Base-by-base conservation (phyloP, 1,284 basidiomycete genomes). In the Malassezia vespertilionis region DNA sequence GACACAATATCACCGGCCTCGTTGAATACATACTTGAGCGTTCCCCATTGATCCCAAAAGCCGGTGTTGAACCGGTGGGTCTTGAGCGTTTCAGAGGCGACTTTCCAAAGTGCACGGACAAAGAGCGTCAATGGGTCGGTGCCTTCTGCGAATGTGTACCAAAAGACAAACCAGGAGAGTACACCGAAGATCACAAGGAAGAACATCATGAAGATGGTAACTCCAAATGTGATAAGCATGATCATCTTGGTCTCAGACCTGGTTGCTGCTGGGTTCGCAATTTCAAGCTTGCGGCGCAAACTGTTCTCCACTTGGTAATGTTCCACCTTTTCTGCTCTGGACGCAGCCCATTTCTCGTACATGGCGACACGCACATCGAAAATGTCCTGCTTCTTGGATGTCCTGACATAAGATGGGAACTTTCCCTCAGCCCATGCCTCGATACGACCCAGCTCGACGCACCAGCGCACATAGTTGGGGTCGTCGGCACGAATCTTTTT, bases 401-500 rank as follows among this genome's bases (percentile, higher is more conserved):
- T 42, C 18, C 51, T 48, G 24, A 70, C 42, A 28, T 56, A 70
- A 10, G 57, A 56, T 2, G 68, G 68, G 38, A 65, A 70, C 48
- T 58, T 60, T 15, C 53, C 53, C 40, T 70, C 68, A 37, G 58
- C 60, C 68, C 68, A 70, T 27, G 49, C 44, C 40, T 70, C 64
- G 44, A 70, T 69, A 5, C 61, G 40, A 4, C 58, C 55, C 2
- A 70, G 39, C 44, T 67, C 64, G 8, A 68, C 53, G 14, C 49
- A 45, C 68, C 68, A 70, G 7, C 54, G 53, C 4, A 54, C 31
- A 45, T 85, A 89, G 74, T 82, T 87, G 33, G 90, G 89, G 72
- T 97, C 91, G 41, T 81, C 76, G 9, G 84, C 80, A 21, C 77
- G 70, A 0, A 86, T 79, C 63, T 84, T 85, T 20, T 78, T 75